A percentile compares a stretch with the other conserved stretches of the same genome.
phyloP scores from a whole-genome alignment of 2,329 filamentous ascomycete genomes.

The Boeremia exigua region DNA sequence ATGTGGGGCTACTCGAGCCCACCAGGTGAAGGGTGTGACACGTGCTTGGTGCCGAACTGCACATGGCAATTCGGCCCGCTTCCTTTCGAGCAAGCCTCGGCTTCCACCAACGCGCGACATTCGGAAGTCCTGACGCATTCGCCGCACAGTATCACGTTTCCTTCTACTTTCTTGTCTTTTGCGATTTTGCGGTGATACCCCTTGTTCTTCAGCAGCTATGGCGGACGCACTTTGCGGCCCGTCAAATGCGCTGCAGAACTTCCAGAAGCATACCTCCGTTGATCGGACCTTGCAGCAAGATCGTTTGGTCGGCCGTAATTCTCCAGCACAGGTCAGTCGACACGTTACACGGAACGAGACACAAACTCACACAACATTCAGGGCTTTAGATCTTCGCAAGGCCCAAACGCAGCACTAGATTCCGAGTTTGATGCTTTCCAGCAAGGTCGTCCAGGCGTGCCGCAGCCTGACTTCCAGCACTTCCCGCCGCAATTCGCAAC shows the following conservation, averaged over 20 bases:
- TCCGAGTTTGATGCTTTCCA: slow-evolving; percentile 75
- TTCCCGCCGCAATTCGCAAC: slow-evolving; percentile 45
- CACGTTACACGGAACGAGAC: background rate
- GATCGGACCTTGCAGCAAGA: slow-evolving; percentile 78
- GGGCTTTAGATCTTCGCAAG: slow-evolving; percentile 66
- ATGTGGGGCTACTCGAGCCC: background rate
- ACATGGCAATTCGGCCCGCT: slow-evolving; percentile 19
- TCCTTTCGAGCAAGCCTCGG: slow-evolving; percentile 26
- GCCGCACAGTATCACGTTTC: background rate
- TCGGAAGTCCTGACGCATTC: slow-evolving; percentile 1
- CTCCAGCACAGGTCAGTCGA: slow-evolving; percentile 60
- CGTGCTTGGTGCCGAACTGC: slow-evolving; percentile 12
- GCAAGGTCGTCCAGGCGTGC: slow-evolving; percentile 52
- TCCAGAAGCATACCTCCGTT: slow-evolving; percentile 71
- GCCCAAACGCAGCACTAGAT: slow-evolving; percentile 63
- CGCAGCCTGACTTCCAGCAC: slow-evolving; percentile 49
- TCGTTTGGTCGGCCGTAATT: slow-evolving; percentile 62
- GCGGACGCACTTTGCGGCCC: slow-evolving; percentile 74
- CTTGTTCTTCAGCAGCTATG: slow-evolving; percentile 54
- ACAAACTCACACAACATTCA: slow-evolving; percentile 44
- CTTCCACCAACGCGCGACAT: slow-evolving; percentile 17
- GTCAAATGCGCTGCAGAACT: slow-evolving; percentile 75
- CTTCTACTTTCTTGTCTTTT: slow-evolving; percentile 7
- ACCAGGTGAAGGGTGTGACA: background rate
- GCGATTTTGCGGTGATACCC: slow-evolving; percentile 29